Evolutionary conservation across 495 filamentous ascomycete genomes (phyloP), one percentile per base, ranked within the genome.

Genomic region (Schizothecium vesticola): DNA sequence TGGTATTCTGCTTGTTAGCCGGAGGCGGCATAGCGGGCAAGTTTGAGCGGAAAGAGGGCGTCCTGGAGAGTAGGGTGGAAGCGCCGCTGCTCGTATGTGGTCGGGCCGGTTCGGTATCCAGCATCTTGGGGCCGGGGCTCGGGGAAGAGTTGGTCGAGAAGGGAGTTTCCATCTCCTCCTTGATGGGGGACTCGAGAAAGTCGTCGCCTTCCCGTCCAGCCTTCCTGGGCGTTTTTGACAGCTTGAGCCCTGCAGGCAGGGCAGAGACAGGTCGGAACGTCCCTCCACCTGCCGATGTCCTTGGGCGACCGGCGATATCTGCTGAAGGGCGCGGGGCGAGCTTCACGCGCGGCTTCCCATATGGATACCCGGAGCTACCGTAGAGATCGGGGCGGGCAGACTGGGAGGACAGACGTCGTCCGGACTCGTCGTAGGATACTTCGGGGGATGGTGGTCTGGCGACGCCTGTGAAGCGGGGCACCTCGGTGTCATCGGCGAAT

Each of bases 271-370:
- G 91, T 25, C 91, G 85, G 70, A 89, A 85, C 55, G 88, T 85
- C 59, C 77, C 78, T 21, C 64, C 55, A 13, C 74, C 75, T 64
- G 72, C 70, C 19, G 89, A 82, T 12, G 89, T 90, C 60, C 88
- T 84, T 56, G 89, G 87, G 55, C 91, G 85, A 58, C 88, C 87
- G 67, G 77, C 84, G 28, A 82, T 80, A 70, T 96, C 92, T 25
- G 90, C 80, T 4, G 90, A 91, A 62, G 92, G 93, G 61, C 93
- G 86, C 22, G 93, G 93, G 10, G 90, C 93, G 28, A 94, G 85
- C 74, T 93, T 96, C 66, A 95, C 88, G 69, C 92, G 94, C 55
- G 86, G 88, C 65, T 88, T 89, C 25, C 82, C 82, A 70, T 86
- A 86, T 0, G 78, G 77, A 67, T 86, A 85, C 22, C 79, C 81